phyloP scores from a whole-genome alignment of 352 stramenopile genomes.

The Sclerospora graminicola region DNA sequence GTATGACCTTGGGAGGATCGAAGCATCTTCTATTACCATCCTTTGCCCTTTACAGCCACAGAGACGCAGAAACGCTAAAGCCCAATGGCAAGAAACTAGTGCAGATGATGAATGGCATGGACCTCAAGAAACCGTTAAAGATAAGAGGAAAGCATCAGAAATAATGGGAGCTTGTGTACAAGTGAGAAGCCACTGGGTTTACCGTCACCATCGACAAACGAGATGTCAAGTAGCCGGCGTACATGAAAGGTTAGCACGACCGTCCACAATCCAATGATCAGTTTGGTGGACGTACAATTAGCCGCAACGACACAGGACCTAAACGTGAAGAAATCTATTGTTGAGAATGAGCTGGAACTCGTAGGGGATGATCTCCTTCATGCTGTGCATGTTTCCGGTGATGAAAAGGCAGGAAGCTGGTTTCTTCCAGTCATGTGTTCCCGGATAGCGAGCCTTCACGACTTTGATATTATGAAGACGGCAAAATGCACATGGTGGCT shows the following conservation, averaged over 20 bases:
- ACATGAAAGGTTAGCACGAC: constrained; percentile 4
- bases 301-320: too few relatives aligned
- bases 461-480: constrained; percentile 11
- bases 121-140: constrained; percentile 21
- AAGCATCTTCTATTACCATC: constrained; percentile 16
- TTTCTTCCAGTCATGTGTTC: constrained; percentile 17
- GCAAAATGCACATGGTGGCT: constrained; percentile 11
- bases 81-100: too few relatives aligned
- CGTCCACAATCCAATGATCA: background rate
- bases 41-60: too few relatives aligned
- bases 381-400: constrained; percentile 9
- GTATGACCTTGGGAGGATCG: constrained; percentile 3
- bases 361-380: constrained; percentile 12
- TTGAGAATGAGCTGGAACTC: constrained; percentile 6
- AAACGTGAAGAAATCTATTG: too few relatives aligned
- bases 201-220: constrained; percentile 4
- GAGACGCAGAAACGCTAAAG: too few relatives aligned
- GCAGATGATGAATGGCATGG: constrained; percentile 30
- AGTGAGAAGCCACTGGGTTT: background rate
- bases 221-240: constrained; percentile 4
- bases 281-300: too few relatives aligned
- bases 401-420: constrained; percentile 6
- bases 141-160: constrained; percentile 14
- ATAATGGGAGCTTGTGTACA: background rate
- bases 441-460: constrained; percentile 9